phyloP scores from a whole-genome alignment of 495 filamentous ascomycete genomes.

The Cryomyces antarcticus region DNA sequence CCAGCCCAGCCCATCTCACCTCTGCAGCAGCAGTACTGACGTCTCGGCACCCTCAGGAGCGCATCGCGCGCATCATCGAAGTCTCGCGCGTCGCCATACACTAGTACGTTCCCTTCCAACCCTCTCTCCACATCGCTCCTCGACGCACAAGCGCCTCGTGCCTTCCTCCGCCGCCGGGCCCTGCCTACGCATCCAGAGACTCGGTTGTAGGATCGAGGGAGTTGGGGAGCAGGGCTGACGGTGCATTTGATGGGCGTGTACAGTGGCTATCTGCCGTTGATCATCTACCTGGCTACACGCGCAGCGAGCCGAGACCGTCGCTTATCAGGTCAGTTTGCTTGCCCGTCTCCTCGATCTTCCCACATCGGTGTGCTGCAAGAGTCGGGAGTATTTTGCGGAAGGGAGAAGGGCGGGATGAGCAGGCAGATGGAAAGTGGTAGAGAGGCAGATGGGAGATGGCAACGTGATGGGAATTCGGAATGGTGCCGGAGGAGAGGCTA shows the following conservation, averaged over 20 bases:
- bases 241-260: too few relatives aligned
- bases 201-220: too few relatives aligned
- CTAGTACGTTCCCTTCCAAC: slow-evolving; percentile 39
- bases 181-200: too few relatives aligned
- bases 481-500: neutral
- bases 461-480: neutral
- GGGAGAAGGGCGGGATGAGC: too few relatives aligned
- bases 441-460: neutral
- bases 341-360: neutral
- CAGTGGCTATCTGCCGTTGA: slow-evolving; percentile 90
- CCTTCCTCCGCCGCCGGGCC: too few relatives aligned
- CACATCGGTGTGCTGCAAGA: too few relatives aligned
- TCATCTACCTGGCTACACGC: slow-evolving; percentile 91
- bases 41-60: slow-evolving; percentile 40
- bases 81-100: slow-evolving; percentile 88
- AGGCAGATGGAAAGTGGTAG: neutral
- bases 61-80: slow-evolving; percentile 87
- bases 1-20: slow-evolving; percentile 1
- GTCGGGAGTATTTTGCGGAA: too few relatives aligned
- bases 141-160: too few relatives aligned
- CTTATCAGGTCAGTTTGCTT: slow-evolving; percentile 50
- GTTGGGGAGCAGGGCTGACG: too few relatives aligned
- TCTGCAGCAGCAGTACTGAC: neutral
- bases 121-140: too few relatives aligned
- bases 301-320: slow-evolving; percentile 79